Evolutionary conservation across 164 flowering plant species (phyloP), one percentile per base, ranked within the genome.

Genomic region (Aristolochia fimbriata): DNA sequence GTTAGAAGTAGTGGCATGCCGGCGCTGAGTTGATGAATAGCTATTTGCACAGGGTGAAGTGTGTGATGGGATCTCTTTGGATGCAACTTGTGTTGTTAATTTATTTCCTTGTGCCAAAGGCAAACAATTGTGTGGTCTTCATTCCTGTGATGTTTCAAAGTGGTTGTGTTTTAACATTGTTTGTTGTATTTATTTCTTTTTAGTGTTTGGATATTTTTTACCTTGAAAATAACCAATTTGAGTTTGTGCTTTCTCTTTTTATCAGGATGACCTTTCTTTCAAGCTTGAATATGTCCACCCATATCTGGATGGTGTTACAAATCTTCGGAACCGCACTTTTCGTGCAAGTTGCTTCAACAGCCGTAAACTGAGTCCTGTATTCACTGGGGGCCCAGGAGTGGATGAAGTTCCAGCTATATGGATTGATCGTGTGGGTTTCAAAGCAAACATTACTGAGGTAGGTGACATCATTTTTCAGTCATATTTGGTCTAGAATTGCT

Each of bases 341-440:
- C 86, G 86, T 24, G 54, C 88, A 20, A 91, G 90, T 77, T 80
- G 88, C 80, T 94, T 94, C 78, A 94, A 91, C 66, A 91, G 96
- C 73, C 74, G 96, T 37, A 94, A 94, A 69, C 65, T 91, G 76
- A 94, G 99, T 70, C 99, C 97, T 22, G 99, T 94, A 23, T 94
- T 94, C 75, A 94, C 96, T 14, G 97, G 97, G 33, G 99, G 99
- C 45, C 97, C 99, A 17, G 99, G 97, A 52, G 73, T 83, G 51
- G 99, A 94, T 73, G 99, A 94, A 71, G 96, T 91, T 48, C 99
- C 99, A 25, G 96, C 97, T 24, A 91, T 94, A 51, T 91, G 96
- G 97, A 96, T 94, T 68, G 99, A 94, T 68, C 78, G 99, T 41
- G 79, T 94, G 68, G 99, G 99, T 4, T 33, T 83, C 51, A 94